phyloP scores from a whole-genome alignment of 805 yeast species.

The Yarrowia sp. region DNA sequence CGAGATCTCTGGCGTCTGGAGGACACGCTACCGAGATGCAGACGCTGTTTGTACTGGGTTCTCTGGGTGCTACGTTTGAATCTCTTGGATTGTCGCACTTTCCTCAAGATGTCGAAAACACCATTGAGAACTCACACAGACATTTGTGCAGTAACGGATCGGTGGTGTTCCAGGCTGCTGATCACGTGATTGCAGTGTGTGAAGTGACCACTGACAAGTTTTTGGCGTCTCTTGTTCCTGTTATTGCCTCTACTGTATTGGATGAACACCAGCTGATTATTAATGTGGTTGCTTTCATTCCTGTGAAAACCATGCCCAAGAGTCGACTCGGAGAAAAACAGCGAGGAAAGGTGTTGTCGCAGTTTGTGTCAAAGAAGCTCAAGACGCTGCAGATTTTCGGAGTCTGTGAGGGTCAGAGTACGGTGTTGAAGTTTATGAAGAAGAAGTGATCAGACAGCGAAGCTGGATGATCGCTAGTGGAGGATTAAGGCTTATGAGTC shows the following conservation, averaged over 20 bases:
- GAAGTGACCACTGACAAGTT: constrained; percentile 50
- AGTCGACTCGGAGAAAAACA: constrained; percentile 76
- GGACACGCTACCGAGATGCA: constrained; percentile 56
- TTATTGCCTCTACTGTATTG: constrained; percentile 73
- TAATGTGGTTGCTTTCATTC: constrained; percentile 80
- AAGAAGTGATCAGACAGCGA: neutral
- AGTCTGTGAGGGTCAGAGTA: constrained; percentile 30
- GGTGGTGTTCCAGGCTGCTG: constrained; percentile 78
- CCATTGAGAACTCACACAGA: constrained; percentile 55
- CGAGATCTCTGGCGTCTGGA: constrained; percentile 41
- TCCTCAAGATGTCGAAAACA: constrained; percentile 74
- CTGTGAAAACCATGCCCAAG: constrained; percentile 59
- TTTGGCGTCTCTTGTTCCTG: constrained; percentile 75
- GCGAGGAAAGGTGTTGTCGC: constrained; percentile 61
- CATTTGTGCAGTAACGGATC: constrained; percentile 46
- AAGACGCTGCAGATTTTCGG: constrained; percentile 34
- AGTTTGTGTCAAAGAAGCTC: constrained; percentile 54
- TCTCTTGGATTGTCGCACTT: constrained; percentile 88
- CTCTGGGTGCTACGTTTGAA: constrained; percentile 84
- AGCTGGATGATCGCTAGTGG: too few relatives aligned
- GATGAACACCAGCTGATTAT: constrained; percentile 77
- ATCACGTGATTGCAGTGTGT: constrained; percentile 70
- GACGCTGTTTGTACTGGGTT: constrained; percentile 79
- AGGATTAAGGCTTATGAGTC: too few relatives aligned
- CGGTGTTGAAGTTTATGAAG: constrained; percentile 25